Evolutionary conservation across 23 red algal genomes (phyloP).

Genomic region (Gracilaria caudata): DNA sequence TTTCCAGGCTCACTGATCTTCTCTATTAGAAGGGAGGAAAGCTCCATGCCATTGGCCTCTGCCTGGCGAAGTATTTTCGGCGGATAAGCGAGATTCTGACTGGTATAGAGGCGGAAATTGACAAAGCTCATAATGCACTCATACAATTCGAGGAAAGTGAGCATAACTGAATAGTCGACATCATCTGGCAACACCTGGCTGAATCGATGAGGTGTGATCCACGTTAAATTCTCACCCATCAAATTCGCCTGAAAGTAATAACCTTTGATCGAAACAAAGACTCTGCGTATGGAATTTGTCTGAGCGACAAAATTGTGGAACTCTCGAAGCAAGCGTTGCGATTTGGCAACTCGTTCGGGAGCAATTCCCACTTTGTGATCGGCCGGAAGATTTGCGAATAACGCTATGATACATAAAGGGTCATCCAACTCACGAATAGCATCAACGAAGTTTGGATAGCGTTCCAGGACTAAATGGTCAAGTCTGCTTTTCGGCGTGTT

Average conservation of each 20-base stretch:
- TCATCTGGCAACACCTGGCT: constrained; percentile 77
- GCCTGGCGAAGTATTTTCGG: constrained; percentile 50
- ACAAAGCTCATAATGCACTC: constrained; percentile 89
- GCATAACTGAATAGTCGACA: constrained; percentile 92
- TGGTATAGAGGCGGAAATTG: constrained; percentile 82
- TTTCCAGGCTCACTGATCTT: neutral
- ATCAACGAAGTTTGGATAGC: constrained; percentile 87
- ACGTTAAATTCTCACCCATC: constrained; percentile 68
- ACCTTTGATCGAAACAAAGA: constrained; percentile 93
- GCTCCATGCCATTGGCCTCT: constrained; percentile 58
- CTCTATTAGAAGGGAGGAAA: constrained; percentile 45
- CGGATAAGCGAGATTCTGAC: constrained; percentile 70
- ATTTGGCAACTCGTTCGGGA: constrained; percentile 55
- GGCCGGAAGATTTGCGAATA: constrained; percentile 80
- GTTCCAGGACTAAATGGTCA: constrained; percentile 88
- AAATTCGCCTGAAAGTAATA: constrained; percentile 90
- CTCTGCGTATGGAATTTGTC: constrained; percentile 63
- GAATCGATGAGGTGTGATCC: constrained; percentile 89
- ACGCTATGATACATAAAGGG: constrained; percentile 77
- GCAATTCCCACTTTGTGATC: constrained; percentile 51
- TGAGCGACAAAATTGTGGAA: constrained; percentile 80
- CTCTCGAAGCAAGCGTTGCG: constrained; percentile 72
- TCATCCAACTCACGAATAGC: constrained; percentile 94
- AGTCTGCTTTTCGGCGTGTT: constrained; percentile 72
- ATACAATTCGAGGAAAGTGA: constrained; percentile 96